Evolutionary conservation across 1,284 basidiomycete genomes (phyloP).

Genomic region (Sanghuangporus baumii): DNA sequence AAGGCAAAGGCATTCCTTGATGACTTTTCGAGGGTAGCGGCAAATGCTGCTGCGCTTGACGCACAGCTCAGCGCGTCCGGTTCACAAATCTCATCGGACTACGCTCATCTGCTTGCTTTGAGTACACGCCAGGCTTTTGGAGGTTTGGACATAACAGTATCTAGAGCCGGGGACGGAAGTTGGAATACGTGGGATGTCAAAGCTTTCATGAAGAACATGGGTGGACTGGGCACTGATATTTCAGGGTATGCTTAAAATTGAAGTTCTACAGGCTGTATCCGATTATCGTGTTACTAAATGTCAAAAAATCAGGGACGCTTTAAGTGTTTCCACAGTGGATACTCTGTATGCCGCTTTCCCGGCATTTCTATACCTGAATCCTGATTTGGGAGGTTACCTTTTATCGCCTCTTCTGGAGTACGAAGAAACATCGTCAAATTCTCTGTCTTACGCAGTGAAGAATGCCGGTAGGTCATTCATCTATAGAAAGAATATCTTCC

Average conservation of each 20-base stretch:
- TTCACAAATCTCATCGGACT: slow-evolving; percentile 27
- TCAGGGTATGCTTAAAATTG: background rate
- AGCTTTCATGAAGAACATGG: slow-evolving; percentile 19
- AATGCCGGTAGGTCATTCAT: slow-evolving; percentile 32
- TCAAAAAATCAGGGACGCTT: background rate
- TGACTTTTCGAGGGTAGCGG: slow-evolving; percentile 31
- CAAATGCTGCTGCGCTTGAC: slow-evolving; percentile 32
- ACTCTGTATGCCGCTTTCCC: slow-evolving; percentile 43
- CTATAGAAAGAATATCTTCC: background rate
- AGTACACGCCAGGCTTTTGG: slow-evolving; percentile 35
- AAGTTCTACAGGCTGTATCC: background rate
- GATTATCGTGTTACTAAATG: background rate
- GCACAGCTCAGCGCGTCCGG: slow-evolving; percentile 29
- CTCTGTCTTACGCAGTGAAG: slow-evolving; percentile 31
- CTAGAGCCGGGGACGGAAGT: slow-evolving; percentile 24
- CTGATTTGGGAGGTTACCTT: slow-evolving; percentile 34
- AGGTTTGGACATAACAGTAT: slow-evolving; percentile 35
- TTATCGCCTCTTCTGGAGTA: slow-evolving; percentile 42
- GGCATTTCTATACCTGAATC: slow-evolving; percentile 40
- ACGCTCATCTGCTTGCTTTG: slow-evolving; percentile 35
- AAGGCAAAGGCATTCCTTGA: slow-evolving; percentile 33
- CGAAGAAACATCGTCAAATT: slow-evolving; percentile 28
- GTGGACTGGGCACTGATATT: background rate
- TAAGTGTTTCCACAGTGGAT: slow-evolving; percentile 42
- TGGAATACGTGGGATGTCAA: slow-evolving; percentile 21